Evolutionary conservation across 2,329 filamentous ascomycete species (phyloP), one percentile per base, ranked within the genome.

Genomic region (Talaromyces rugulosus): DNA sequence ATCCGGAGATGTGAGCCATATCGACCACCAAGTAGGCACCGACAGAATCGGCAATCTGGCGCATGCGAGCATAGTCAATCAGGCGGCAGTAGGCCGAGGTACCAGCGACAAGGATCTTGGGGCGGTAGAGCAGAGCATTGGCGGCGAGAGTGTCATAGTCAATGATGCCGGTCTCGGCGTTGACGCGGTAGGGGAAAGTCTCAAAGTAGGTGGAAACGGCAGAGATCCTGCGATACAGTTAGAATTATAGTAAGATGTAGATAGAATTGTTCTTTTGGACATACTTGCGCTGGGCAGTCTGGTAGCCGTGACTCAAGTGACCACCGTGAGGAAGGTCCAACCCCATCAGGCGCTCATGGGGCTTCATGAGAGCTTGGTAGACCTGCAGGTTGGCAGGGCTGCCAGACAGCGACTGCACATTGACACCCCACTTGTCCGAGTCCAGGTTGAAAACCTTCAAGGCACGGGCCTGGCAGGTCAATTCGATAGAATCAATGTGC

Each of bases 191-290:
- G 5, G 95, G 95, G 66, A 99, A 82, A 40, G 95, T 99, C 82
- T 99, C 95, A 76, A 99, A 99, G 82, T 99, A 99, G 75, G 96
- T 98, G 62, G 94, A 98, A 67, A 99, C 88, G 71, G 93, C 92
- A n/a, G 94, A 98, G 75, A 99, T 98, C 83, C 84, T 88, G 58
- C 16, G 11, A 36, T 16, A 42, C 16, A 11, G n/a, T 58, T 58
- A 58, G 40, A 42, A 14, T 18, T 30, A 23, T 23, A 23, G 23
- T 23, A 23, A 23, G 23, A 34, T 40, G n/a, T 12, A 44, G 1
- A 44, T 28, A n/a, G 27, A 23, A 8, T 2, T 3, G 6, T 3
- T 5, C 23, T 55, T 31, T 51, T 40, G 28, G 58, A 80, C 85
- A 77, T 77, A 90, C 85, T 93, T 94, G 78, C 89, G 92, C 59